phyloP scores from a whole-genome alignment of 2,329 filamentous ascomycete species.

The Coniochaeta sp. region DNA sequence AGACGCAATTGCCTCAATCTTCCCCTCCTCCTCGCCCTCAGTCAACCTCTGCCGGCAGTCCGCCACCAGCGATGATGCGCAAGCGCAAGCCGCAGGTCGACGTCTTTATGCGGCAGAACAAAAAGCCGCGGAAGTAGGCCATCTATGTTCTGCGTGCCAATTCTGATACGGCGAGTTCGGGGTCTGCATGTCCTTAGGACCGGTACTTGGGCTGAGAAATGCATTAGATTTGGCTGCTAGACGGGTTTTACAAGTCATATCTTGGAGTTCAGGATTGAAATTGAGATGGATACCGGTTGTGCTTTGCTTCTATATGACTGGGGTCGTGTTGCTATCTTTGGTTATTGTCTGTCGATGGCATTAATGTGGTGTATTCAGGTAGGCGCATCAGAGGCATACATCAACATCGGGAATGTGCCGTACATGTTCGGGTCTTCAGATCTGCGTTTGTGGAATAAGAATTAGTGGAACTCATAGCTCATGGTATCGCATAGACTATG shows the following conservation, averaged over 20 bases:
- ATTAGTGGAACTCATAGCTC: no score
- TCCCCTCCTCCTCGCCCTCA: slow-evolving; percentile 3
- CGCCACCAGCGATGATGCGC: slow-evolving; percentile 5
- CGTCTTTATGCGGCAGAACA: slow-evolving; percentile 41
- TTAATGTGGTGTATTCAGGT: not conserved
- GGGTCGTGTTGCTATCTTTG: not conserved
- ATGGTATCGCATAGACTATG: no score
- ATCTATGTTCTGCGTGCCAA: not conserved
- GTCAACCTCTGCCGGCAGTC: slow-evolving; percentile 7
- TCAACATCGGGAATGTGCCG: not conserved
- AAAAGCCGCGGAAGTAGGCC: not conserved
- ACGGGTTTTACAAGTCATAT: not conserved
- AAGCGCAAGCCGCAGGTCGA: slow-evolving; percentile 37
- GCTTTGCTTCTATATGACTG: not conserved
- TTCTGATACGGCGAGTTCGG: not conserved
- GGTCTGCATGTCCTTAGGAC: not conserved
- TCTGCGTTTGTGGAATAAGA: no score
- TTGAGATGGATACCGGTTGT: not conserved
- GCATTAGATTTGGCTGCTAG: not conserved
- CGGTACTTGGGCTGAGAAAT: not conserved
- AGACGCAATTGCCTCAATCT: slow-evolving; percentile 2
- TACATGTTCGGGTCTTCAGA: no score
- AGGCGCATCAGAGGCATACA: not conserved
- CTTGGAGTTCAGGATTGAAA: not conserved
- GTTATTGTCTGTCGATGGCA: not conserved